Evolutionary conservation across 2,329 filamentous ascomycete species (phyloP).

Genomic region (Penicillium occitanis): DNA sequence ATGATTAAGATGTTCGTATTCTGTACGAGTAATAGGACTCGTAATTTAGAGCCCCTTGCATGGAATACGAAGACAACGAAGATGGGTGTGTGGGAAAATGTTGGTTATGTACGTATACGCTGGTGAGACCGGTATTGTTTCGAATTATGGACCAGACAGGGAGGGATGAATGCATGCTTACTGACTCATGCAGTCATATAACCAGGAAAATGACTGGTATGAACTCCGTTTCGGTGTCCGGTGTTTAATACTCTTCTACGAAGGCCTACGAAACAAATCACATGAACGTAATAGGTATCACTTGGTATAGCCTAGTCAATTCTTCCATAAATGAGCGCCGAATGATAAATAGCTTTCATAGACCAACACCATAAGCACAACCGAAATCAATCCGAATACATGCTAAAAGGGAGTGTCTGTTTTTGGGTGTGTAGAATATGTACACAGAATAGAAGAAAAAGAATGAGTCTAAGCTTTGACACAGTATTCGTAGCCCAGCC

Average conservation of each 20-base stretch:
- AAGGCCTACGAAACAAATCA: background rate
- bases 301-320: slow-evolving; percentile 4
- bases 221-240: background rate
- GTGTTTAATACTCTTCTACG: background rate
- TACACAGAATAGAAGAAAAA: slow-evolving; percentile 18
- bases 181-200: background rate
- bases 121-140: background rate
- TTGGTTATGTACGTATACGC: background rate
- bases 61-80: background rate
- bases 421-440: slow-evolving; percentile 12
- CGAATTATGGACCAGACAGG: background rate
- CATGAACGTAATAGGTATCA: background rate
- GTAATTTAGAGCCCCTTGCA: background rate
- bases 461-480: slow-evolving; percentile 14
- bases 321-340: background rate
- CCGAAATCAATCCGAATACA: slow-evolving; percentile 10
- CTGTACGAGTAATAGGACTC: background rate
- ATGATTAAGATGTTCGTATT: background rate
- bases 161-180: background rate
- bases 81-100: background rate
- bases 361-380: slow-evolving; percentile 1
- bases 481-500: slow-evolving; percentile 21
- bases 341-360: slow-evolving; percentile 8
- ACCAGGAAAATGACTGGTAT: background rate
- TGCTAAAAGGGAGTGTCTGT: slow-evolving; percentile 5